A percentile compares a stretch with the other conserved stretches of the same genome.
phyloP scores from a whole-genome alignment of 2,329 filamentous ascomycete genomes.

The Grosmannia serpens region DNA sequence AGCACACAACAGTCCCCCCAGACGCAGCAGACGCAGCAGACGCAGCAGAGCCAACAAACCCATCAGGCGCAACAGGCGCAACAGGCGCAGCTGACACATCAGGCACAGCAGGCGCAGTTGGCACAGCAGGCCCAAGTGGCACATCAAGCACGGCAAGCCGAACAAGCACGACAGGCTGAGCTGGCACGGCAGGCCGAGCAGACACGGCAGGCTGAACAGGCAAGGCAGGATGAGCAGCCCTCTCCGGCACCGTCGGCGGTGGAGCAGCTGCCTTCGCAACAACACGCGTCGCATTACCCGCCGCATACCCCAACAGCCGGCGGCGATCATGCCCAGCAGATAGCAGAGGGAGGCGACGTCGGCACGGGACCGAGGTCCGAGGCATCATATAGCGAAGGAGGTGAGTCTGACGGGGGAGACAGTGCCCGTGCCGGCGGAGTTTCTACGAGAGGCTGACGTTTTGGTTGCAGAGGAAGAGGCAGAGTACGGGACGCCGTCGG shows the following conservation, averaged over 20 bases:
- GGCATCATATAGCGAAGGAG: constrained; percentile 52
- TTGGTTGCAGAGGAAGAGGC: constrained; percentile 32
- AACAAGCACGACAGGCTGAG: constrained; percentile 27
- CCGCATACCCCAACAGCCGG: not conserved
- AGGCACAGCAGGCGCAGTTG: constrained; percentile 17
- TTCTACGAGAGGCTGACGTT: not conserved
- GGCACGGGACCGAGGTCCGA: constrained; percentile 36
- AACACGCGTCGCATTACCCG: not conserved
- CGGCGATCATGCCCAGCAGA: not conserved
- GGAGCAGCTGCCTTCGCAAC: not conserved
- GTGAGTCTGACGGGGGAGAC: constrained; percentile 3
- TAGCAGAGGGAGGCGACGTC: not conserved
- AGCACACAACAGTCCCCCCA: not conserved
- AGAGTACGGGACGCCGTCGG: constrained; percentile 44
- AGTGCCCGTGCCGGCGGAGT: too few relatives aligned
- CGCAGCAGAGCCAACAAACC: not conserved
- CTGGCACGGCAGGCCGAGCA: constrained; percentile 14
- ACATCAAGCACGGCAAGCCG: constrained; percentile 21
- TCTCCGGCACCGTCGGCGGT: not conserved
- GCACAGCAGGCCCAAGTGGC: constrained; percentile 24
- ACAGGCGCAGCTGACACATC: not conserved
- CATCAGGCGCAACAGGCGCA: constrained; percentile 4
- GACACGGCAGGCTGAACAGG: not conserved
- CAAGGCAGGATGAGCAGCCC: not conserved
- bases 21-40: not conserved